phyloP scores from a whole-genome alignment of 352 stramenopile species.

The Globisporangium lucens region DNA sequence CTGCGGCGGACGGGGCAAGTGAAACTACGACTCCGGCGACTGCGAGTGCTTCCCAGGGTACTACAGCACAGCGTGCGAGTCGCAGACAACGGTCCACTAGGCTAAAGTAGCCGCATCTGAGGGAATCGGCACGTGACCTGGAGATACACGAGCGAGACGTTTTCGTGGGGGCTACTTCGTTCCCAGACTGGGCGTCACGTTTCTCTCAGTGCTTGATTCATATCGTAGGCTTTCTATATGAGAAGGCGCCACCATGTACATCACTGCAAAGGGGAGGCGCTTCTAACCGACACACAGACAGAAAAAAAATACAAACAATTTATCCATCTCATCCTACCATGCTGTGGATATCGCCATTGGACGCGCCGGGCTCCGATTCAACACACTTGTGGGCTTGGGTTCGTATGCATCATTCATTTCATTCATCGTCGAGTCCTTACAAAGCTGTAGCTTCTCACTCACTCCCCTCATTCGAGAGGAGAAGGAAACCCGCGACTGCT shows the following conservation, averaged over 20 bases:
- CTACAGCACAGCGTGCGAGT: slow-evolving; percentile 91
- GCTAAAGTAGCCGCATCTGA: slow-evolving; percentile 18
- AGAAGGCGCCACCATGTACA: neutral
- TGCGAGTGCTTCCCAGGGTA: slow-evolving; percentile 95
- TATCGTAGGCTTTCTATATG: neutral
- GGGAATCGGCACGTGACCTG: neutral
- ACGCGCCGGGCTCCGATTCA: neutral
- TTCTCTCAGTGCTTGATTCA: neutral
- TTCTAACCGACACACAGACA: neutral
- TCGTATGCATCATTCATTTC: slow-evolving; percentile 5
- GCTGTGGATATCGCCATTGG: neutral
- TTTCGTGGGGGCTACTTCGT: neutral
- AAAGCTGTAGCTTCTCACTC: neutral
- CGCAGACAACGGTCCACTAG: slow-evolving; percentile 80
- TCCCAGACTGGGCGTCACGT: neutral
- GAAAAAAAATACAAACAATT: neutral
- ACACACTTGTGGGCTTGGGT: neutral
- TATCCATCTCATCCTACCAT: neutral
- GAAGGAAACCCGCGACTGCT: neutral
- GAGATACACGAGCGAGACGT: too few species aligned
- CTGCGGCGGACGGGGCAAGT: slow-evolving; percentile 94
- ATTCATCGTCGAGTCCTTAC: slow-evolving; percentile 3
- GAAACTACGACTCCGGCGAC: slow-evolving; percentile 91
- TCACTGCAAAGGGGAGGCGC: neutral
- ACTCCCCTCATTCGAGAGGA: neutral